These are phyloP conservation scores for Solanum okadae DNA, from an alignment of 257 asterid genomes.

Conservation along the genomic window DNA sequence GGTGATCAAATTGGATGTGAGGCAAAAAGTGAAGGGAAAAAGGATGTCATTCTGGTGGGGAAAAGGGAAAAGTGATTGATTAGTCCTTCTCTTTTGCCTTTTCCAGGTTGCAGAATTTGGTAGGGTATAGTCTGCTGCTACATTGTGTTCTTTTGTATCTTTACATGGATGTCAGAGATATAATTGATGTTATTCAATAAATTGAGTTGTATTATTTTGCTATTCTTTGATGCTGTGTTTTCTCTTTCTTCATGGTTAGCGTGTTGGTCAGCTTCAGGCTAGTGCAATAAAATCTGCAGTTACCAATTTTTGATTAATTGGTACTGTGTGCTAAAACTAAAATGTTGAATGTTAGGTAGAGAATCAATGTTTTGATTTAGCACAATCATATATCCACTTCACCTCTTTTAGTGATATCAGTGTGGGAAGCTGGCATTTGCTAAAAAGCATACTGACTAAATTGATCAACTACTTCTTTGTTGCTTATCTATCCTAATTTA, in stretches of 20 bases:
- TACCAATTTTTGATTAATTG: background rate
- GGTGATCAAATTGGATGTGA: background rate
- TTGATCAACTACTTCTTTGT: background rate
- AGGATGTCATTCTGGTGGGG: background rate
- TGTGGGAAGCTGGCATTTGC: background rate
- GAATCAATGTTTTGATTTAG: background rate
- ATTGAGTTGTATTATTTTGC: background rate
- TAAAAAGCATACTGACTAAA: background rate
- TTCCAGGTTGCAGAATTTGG: background rate
- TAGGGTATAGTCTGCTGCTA: background rate
- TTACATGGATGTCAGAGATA: background rate
- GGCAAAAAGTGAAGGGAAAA: background rate
- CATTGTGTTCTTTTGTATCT: background rate
- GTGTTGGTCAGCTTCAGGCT: background rate
- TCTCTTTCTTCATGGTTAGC: background rate
- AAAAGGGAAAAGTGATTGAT: background rate
- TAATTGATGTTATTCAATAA: background rate
- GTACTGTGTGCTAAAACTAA: background rate
- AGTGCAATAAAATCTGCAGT: background rate
- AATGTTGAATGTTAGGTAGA: background rate
- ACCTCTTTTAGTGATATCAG: background rate
- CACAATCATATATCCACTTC: background rate
- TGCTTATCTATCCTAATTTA: background rate
- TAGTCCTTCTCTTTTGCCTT: background rate
- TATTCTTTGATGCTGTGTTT: background rate